phyloP scores from a whole-genome alignment of 441 rosid species.

The Eutrema salsugineum region DNA sequence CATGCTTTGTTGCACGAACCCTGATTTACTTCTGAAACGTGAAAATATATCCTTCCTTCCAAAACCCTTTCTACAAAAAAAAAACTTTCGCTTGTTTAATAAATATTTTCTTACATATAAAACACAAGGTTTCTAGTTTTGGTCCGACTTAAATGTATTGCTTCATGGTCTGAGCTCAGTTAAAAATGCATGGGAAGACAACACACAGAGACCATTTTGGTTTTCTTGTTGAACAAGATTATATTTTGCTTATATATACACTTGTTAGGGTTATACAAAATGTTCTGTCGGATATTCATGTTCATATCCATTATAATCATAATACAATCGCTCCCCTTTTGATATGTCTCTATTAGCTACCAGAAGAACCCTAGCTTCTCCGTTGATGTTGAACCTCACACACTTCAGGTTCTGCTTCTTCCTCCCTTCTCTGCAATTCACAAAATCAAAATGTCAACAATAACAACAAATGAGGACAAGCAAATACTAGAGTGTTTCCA shows the following conservation, averaged over 20 bases:
- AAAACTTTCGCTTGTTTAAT: too few relatives aligned
- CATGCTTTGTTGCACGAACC: background rate
- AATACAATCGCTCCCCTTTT: conserved; percentile 66
- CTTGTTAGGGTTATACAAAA: conserved; percentile 48
- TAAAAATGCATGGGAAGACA: background rate
- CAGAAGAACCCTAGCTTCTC: conserved; percentile 61
- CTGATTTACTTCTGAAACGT: too few relatives aligned
- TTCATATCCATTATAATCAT: conserved; percentile 88
- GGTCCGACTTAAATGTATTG: background rate
- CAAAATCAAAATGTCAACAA: background rate
- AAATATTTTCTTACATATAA: too few relatives aligned
- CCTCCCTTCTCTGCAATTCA: conserved; percentile 57
- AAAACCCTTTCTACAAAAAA: too few relatives aligned
- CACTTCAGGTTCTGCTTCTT: conserved; percentile 68
- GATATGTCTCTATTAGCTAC: conserved; percentile 60
- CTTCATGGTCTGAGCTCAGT: conserved; percentile 5
- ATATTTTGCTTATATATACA: too few relatives aligned
- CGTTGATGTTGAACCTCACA: conserved; percentile 52
- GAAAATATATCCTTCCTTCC: too few relatives aligned
- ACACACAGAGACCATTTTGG: background rate
- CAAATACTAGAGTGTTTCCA: background rate
- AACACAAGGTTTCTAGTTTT: background rate
- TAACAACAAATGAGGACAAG: background rate
- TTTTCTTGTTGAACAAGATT: background rate
- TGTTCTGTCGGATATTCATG: conserved; percentile 90